Evolutionary conservation across 75 land plant species (phyloP), one percentile per base, ranked within the genome.

Genomic region (Adiantum capillusveneris): DNA sequence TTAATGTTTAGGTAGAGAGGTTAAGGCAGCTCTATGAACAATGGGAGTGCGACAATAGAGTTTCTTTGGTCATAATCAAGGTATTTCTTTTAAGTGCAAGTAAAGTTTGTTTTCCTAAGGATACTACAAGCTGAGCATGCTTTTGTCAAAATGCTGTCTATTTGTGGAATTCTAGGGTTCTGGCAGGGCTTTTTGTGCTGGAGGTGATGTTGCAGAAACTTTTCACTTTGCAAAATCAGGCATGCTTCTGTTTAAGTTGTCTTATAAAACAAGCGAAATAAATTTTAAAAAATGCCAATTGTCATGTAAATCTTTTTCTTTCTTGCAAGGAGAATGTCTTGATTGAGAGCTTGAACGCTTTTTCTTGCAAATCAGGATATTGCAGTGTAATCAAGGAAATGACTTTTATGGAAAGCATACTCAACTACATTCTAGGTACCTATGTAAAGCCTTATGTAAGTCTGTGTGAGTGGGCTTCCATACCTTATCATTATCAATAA

Each of bases 161-260:
- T 6, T 58, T 24, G 21, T 43, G 6, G 36, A 14, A 44, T 37
- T 76, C 56, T 74, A 93, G 98, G 98, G 98, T 60, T 73, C 79
- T 77, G 98, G 95, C 53, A 79, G 84, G 62, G 90, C 96, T 29
- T 93, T 93, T 55, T 83, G 85, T 76, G 87, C 98, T 64, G 98
- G 98, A 27, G 98, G 95, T 44, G 98, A 93, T 76, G 77, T 93
- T 71, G 87, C 43, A 41, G 14, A 14, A 41, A 41, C 43, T 9
- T 41, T 41, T 9, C 43, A 41, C 9, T 41, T 9, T 41, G 43
- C 12, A 14, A 41, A 9, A 9, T 41, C 43, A 41, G 43, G 43
- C 43, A 41, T 9, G 43, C 43, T 41, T 41, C 9, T 14, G 14
- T 41, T 41, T 41, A 9, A 9, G 14, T 41, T 41, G 9, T 41